Percentiles rank a stretch among this genome's conserved stretches.
These are phyloP conservation scores for Mycosphaerella sp. DNA, from an alignment of 2,329 filamentous ascomycete genomes.

Conservation along the genomic window DNA sequence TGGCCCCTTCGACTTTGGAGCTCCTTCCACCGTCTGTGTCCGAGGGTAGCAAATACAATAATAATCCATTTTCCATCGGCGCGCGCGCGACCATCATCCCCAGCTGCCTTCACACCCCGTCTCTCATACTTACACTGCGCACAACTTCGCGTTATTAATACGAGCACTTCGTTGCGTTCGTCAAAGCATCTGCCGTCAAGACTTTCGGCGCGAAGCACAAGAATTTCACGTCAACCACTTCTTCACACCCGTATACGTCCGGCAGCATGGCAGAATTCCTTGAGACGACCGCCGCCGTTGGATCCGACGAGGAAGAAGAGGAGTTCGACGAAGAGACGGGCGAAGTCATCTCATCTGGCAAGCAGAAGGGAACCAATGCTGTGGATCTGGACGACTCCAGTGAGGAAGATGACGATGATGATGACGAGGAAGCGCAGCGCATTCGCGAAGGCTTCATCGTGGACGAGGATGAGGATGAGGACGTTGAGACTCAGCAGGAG, in stretches of 20 bases:
- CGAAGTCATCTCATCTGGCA: constrained; percentile 40
- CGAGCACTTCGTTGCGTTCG: neutral
- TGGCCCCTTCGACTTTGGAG: no score
- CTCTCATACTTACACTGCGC: no score
- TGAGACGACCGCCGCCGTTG: constrained; percentile 76
- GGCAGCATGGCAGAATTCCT: constrained; percentile 45
- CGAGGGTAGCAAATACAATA: no score
- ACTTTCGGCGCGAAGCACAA: neutral
- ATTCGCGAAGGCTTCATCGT: constrained; percentile 90
- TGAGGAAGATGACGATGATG: constrained; percentile 78
- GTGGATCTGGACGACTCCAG: constrained; percentile 68
- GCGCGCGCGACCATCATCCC: no score
- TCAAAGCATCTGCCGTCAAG: neutral
- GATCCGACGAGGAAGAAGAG: constrained; percentile 77
- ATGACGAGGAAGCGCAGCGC: constrained; percentile 77
- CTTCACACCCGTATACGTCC: neutral
- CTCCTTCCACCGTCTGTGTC: no score
- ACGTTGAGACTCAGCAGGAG: constrained; percentile 56
- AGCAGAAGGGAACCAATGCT: constrained; percentile 35
- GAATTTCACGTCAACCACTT: no score
- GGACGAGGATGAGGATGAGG: constrained; percentile 83
- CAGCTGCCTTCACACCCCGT: no score
- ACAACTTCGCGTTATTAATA: neutral
- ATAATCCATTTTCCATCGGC: no score
- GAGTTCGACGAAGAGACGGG: constrained; percentile 75